Evolutionary conservation across 2,329 filamentous ascomycete species (phyloP).

Genomic region (Ophiostoma australiae): DNA sequence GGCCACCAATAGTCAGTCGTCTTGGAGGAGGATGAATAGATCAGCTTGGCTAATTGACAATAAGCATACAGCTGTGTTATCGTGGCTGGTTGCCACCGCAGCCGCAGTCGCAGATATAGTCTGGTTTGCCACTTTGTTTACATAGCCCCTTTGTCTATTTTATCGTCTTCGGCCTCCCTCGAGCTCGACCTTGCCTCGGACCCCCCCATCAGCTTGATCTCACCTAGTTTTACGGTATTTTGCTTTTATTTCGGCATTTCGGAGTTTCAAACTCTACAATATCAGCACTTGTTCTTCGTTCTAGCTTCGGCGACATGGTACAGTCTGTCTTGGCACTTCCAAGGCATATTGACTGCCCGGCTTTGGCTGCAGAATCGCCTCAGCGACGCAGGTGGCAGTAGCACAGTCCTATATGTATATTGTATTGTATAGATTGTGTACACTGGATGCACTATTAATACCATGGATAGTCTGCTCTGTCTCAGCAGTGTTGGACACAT

Average conservation of each 20-base stretch:
- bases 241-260: no score
- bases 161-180: not conserved
- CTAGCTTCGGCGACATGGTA: not conserved
- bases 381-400: constrained; percentile 7
- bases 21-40: not conserved
- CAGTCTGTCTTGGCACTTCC: constrained; percentile 7
- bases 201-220: not conserved
- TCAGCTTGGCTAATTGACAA: not conserved
- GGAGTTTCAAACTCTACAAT: not conserved
- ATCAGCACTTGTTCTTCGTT: not conserved
- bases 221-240: no score
- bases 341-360: constrained; percentile 10
- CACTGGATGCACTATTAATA: not conserved
- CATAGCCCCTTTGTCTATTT: not conserved
- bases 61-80: not conserved
- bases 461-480: not conserved
- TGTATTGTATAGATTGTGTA: not conserved
- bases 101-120: not conserved
- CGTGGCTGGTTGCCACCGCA: not conserved
- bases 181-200: not conserved
- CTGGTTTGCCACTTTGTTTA: constrained; percentile 2
- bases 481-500: not conserved
- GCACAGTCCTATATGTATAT: constrained; percentile 5
- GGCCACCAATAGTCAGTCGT: not conserved
- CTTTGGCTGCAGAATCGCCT: constrained; percentile 16